phyloP scores from a whole-genome alignment of 164 flowering plant genomes.

The Vitis labrusca region DNA sequence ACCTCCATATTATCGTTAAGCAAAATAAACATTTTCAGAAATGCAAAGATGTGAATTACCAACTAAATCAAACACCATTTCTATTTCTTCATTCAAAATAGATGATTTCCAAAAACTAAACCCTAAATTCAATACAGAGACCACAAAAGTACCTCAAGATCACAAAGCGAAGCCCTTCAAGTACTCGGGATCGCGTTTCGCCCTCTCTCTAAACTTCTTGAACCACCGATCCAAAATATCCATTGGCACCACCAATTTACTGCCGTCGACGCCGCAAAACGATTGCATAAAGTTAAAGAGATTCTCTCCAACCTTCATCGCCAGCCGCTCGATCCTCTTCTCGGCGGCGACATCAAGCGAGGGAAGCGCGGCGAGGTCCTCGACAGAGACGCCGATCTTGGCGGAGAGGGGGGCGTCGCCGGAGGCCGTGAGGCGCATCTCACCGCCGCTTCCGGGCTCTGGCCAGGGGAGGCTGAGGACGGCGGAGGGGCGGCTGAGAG shows the following conservation, averaged over 20 bases:
- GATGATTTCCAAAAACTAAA: no score
- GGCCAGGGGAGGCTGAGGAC: conserved; percentile 89
- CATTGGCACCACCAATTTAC: conserved; percentile 79
- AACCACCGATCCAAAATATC: conserved; percentile 98
- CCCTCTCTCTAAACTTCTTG: conserved; percentile 92
- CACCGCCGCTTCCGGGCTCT: conserved; percentile 61
- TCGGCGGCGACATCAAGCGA: conserved; percentile 72
- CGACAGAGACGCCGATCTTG: conserved; percentile 91
- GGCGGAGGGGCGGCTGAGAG: conserved; percentile 91
- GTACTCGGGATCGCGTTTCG: conserved; percentile 89
- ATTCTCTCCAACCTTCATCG: conserved; percentile 94
- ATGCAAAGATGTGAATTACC: no score
- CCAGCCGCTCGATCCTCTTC: conserved; percentile 69
- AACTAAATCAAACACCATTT: no score
- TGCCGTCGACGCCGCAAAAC: conserved; percentile 90
- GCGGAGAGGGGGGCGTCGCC: conserved; percentile 69
- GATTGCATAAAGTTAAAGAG: conserved; percentile 98
- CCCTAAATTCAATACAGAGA: no score
- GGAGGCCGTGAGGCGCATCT: conserved; percentile 49
- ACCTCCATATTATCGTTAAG: no score
- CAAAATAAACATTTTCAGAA: no score
- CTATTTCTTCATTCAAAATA: no score
- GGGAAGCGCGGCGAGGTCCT: conserved; percentile 69
- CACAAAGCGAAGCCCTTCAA: conserved; percentile 77
- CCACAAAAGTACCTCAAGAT: conserved; percentile 6